These are phyloP conservation scores for Ilex asprella DNA, from an alignment of 257 asterid genomes.

Conservation along the genomic window DNA sequence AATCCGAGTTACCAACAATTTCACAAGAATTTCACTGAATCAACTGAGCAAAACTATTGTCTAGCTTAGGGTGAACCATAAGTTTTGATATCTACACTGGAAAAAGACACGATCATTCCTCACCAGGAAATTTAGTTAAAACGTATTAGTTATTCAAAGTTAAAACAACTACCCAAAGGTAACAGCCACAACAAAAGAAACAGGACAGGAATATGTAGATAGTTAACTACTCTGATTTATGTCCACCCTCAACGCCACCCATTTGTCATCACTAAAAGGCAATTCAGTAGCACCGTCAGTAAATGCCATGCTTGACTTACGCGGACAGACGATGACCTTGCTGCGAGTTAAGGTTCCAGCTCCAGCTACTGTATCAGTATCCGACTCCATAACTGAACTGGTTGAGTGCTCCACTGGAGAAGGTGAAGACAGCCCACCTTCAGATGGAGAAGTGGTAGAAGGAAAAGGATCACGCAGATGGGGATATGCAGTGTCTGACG, in stretches of 20 bases:
- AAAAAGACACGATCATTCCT: no score
- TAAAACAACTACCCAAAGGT: no score
- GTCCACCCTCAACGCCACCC: constrained; percentile 39
- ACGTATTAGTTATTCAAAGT: no score
- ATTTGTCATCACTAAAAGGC: constrained; percentile 36
- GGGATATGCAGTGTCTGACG: constrained; percentile 18
- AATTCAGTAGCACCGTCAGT: constrained; percentile 32
- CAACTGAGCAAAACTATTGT: no score
- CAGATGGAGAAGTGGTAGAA: constrained; percentile 3
- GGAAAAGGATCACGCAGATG: constrained; percentile 14
- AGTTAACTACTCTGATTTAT: constrained; percentile 3
- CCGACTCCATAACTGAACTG: constrained; percentile 4
- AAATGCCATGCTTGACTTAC: constrained; percentile 17
- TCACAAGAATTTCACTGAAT: no score
- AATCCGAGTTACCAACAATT: no score
- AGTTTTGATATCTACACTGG: no score
- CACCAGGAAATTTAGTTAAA: no score
- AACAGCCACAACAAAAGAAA: no score
- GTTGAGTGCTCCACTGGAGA: constrained; percentile 13
- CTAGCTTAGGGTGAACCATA: no score
- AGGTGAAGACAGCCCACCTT: constrained; percentile 6
- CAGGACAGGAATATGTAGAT: constrained; percentile 4
- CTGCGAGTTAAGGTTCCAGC: neutral
- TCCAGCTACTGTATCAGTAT: constrained; percentile 13
- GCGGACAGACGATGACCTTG: constrained; percentile 38